These are phyloP conservation scores for Angomonas ambiguus DNA, from an alignment of 208 protist genomes.

Conservation along the genomic window DNA sequence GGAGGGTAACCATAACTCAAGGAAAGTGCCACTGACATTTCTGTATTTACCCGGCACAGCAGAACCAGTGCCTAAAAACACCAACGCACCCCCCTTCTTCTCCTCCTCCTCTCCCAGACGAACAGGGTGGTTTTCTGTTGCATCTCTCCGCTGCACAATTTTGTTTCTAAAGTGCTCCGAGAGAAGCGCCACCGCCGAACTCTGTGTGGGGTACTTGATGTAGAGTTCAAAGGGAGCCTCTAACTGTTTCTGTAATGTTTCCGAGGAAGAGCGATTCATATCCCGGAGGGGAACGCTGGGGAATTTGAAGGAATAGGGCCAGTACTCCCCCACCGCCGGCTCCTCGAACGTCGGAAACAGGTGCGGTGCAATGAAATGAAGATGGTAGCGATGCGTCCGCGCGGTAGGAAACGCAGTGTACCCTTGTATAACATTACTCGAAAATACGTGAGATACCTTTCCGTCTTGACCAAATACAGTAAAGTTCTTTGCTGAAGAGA, in stretches of 20 bases:
- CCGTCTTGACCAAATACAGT: background rate
- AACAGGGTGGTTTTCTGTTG: background rate
- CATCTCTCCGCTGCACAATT: background rate
- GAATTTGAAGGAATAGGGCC: conserved; percentile 59
- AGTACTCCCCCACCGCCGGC: conserved; percentile 13
- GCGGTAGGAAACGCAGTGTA: conserved; percentile 83
- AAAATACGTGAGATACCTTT: conserved; percentile 48
- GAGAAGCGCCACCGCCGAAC: conserved; percentile 30
- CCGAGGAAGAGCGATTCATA: conserved; percentile 15
- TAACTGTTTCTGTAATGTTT: too few species aligned
- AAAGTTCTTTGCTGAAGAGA: conserved; percentile 9
- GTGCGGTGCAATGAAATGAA: conserved; percentile 48
- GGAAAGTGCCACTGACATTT: conserved; percentile 76
- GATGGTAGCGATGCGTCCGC: conserved; percentile 75
- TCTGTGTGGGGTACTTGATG: conserved; percentile 44
- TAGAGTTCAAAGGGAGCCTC: background rate
- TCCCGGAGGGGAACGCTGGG: conserved; percentile 29
- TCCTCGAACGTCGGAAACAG: conserved; percentile 44
- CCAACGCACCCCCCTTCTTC: conserved; percentile 49
- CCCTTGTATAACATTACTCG: conserved; percentile 28
- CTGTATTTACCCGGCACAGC: conserved; percentile 88
- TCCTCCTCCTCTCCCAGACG: background rate
- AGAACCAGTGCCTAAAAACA: conserved; percentile 85
- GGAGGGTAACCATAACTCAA: conserved; percentile 45
- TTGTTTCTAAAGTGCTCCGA: conserved; percentile 18